Conservation (phyloP, 78 protist genomes). For the Isochrysis galbana region DNA sequence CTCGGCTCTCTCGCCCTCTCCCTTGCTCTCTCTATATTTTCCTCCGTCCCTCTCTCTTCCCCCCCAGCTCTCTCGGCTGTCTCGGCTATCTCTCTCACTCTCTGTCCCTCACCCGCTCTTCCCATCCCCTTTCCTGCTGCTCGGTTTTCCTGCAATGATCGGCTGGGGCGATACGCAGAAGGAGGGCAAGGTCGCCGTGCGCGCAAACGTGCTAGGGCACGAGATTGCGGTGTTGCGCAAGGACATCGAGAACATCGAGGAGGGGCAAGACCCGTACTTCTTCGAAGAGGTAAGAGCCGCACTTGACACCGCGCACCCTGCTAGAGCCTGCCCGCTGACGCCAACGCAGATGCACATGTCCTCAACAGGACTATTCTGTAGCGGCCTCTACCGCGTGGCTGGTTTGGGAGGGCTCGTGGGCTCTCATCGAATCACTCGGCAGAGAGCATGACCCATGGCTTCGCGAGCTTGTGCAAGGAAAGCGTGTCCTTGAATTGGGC, state of each 20-base stretch:
- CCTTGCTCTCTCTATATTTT: not conserved
- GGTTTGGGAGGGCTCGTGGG: conserved; percentile 16
- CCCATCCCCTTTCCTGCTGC: no score
- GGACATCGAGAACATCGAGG: not conserved
- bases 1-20: not conserved
- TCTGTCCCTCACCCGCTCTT: not conserved
- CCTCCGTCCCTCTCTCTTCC: not conserved
- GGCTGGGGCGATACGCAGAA: no score
- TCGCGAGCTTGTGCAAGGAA: not conserved
- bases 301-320: no score
- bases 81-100: not conserved
- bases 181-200: not conserved
- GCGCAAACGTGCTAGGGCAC: not conserved
- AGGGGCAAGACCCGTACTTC: not conserved
- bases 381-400: conserved; percentile 1
- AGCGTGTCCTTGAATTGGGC: conserved; percentile 14
- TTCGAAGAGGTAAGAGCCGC: no score
- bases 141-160: no score
- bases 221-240: not conserved
- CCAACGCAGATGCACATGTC: no score
- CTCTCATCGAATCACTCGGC: not conserved
- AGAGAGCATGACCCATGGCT: not conserved
- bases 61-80: not conserved
- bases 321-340: no score
- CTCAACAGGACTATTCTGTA: not conserved